phyloP scores from a whole-genome alignment of 2,329 filamentous ascomycete species.

The Ascomycota sp. region DNA sequence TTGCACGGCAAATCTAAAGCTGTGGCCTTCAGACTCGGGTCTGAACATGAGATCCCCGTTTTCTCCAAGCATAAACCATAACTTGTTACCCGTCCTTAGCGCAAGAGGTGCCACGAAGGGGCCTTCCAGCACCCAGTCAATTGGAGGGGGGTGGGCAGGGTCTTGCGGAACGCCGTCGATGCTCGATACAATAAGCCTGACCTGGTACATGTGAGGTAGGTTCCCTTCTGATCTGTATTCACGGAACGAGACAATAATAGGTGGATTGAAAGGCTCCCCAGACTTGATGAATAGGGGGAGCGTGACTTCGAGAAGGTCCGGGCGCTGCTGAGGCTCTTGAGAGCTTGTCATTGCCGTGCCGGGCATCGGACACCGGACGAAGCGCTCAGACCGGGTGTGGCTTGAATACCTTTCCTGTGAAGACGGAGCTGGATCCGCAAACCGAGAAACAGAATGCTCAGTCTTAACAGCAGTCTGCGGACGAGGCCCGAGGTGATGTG shows the following conservation, averaged over 20 bases:
- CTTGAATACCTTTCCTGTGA: no score
- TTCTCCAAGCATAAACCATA: slow-evolving; percentile 1
- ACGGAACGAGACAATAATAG: neutral
- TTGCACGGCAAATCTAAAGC: slow-evolving; percentile 1
- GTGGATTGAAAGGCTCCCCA: neutral
- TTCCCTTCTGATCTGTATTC: slow-evolving; percentile 1
- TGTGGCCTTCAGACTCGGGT: neutral
- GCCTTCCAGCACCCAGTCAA: neutral
- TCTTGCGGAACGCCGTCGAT: neutral
- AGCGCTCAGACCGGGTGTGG: no score
- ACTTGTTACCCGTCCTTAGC: neutral
- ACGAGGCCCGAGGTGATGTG: no score
- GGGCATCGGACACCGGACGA: no score
- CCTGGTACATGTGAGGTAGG: slow-evolving; percentile 1
- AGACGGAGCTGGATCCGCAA: no score
- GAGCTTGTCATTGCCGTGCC: no score
- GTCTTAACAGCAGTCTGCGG: no score
- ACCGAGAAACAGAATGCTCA: no score
- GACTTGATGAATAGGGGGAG: neutral
- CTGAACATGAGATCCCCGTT: slow-evolving; percentile 1
- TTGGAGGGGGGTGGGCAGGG: neutral
- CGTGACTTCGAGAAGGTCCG: neutral
- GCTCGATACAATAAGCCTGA: neutral
- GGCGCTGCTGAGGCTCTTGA: no score
- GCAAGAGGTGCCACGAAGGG: neutral